Conservation (phyloP, 306 rosid genomes). For the Chamaecrista fasciculata region DNA sequence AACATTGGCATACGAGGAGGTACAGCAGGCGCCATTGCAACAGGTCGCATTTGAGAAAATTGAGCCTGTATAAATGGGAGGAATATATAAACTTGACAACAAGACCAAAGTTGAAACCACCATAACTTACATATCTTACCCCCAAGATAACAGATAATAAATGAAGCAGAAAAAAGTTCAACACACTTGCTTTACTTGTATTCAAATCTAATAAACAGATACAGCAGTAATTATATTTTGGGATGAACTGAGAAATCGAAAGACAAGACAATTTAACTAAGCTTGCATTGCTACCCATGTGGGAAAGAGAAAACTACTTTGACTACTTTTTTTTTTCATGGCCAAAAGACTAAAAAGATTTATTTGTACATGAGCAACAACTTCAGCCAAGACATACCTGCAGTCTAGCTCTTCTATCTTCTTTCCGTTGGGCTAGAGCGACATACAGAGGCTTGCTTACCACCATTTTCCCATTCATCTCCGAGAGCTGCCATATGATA, state of each 20-base stretch:
- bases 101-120: not conserved
- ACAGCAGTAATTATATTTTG: not conserved
- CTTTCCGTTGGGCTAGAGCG: conserved; percentile 94
- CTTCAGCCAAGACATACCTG: conserved; percentile 65
- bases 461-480: conserved; percentile 95
- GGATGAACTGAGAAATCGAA: not conserved
- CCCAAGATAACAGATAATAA: not conserved
- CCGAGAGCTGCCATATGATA: conserved; percentile 54
- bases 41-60: conserved; percentile 93
- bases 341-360: too few species aligned
- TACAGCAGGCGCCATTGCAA: conserved; percentile 78
- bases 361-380: not conserved
- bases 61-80: conserved; percentile 61
- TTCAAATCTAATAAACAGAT: conserved; percentile 5
- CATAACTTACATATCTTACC: not conserved
- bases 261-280: not conserved
- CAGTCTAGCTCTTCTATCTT: conserved; percentile 96
- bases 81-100: conserved; percentile 25
- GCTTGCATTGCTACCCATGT: not conserved
- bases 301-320: not conserved
- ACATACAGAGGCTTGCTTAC: conserved; percentile 94
- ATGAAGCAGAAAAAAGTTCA: not conserved
- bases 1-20: conserved; percentile 97
- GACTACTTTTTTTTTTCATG: too few species aligned
- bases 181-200: too few species aligned